Evolutionary conservation across 106 monocot genomes (phyloP), one percentile per base, ranked within the genome.

Genomic region (Acanthochlamys bracteata): DNA sequence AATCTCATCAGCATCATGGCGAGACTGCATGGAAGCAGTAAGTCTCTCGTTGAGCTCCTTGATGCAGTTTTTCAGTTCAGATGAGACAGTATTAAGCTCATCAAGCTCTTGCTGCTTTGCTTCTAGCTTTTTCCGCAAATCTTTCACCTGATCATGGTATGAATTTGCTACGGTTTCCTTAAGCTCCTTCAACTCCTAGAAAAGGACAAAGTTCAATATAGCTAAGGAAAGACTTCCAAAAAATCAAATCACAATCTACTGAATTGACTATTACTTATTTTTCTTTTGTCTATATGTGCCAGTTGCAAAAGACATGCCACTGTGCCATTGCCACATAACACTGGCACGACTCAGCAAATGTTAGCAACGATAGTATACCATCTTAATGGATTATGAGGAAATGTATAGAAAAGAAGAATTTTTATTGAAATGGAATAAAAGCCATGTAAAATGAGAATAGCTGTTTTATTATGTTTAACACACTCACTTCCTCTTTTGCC

Each of bases 11-110:
- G 96, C 75, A 76, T 98, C 96, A 64, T 66, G 58, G 49, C 90
- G 79, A 66, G 88, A 98, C 73, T 98, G 96, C 76, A 74, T 80
- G 24, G 74, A 92, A 64, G 82, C 80, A 64, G 55, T 39, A 59
- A 85, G 83, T 68, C 88, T 91, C 75, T 98, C 96, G 63, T 79
- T 81, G 25, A 98, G 76, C 83, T 98, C 91, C 69, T 98, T 88
- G 62, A 79, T 59, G 3, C 78, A 83, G 55, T 56, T 70, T 39
- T 61, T 77, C 59, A 72, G 53, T 60, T 81, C 78, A 20, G 64
- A 57, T 42, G 69, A 88, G 24, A 47, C 22, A 25, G 78, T 53
- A 27, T 25, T 79, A 3, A 72, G 40, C 47, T 71, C 68, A 76
- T 77, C 75, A 26, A 88, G 47, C 74, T 91, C 83, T 53, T 85